phyloP scores from a whole-genome alignment of 2,329 filamentous ascomycete genomes.

The Gliomastix tumulicola region DNA sequence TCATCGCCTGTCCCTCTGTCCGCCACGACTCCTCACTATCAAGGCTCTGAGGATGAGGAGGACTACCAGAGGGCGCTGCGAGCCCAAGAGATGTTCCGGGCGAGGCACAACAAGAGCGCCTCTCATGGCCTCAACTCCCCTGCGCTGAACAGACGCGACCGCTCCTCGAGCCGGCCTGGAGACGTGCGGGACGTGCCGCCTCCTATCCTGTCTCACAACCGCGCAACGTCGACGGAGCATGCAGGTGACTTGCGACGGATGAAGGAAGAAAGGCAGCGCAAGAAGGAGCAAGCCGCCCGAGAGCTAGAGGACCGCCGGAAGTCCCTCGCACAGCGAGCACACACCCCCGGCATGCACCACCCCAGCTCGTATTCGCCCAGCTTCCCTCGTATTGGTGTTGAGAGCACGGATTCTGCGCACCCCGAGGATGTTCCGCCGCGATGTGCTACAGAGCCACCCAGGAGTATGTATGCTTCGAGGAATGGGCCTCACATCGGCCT shows the following conservation, averaged over 20 bases:
- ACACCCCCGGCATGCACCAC: slow-evolving; percentile 72
- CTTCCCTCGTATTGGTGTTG: slow-evolving; percentile 22
- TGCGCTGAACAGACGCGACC: slow-evolving; percentile 22
- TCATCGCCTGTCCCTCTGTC: slow-evolving; percentile 76
- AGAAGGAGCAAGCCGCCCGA: slow-evolving; percentile 69
- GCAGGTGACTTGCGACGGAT: slow-evolving; percentile 47
- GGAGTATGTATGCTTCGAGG: slow-evolving; percentile 37
- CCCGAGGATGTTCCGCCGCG: slow-evolving; percentile 42
- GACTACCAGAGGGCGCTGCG: slow-evolving; percentile 46
- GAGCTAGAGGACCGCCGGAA: slow-evolving; percentile 84
- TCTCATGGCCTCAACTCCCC: slow-evolving; percentile 33
- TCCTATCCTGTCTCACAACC: slow-evolving; percentile 17
- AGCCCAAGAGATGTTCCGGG: slow-evolving; percentile 49
- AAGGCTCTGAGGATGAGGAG: slow-evolving; percentile 57
- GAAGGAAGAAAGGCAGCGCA: slow-evolving; percentile 55
- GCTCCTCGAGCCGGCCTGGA: slow-evolving; percentile 25
- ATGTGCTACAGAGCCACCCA: slow-evolving; percentile 58
- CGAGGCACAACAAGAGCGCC: slow-evolving; percentile 44
- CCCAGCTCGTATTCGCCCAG: slow-evolving; percentile 46
- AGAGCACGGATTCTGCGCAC: slow-evolving; percentile 34
- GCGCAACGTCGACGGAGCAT: slow-evolving; percentile 36
- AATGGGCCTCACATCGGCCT: slow-evolving; percentile 60
- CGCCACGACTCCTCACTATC: slow-evolving; percentile 28
- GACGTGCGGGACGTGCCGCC: slow-evolving; percentile 19
- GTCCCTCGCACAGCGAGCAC: slow-evolving; percentile 74